Evolutionary conservation across 495 filamentous ascomycete genomes (phyloP), one percentile per base, ranked within the genome.

Genomic region (Penicillium simplicissimum): DNA sequence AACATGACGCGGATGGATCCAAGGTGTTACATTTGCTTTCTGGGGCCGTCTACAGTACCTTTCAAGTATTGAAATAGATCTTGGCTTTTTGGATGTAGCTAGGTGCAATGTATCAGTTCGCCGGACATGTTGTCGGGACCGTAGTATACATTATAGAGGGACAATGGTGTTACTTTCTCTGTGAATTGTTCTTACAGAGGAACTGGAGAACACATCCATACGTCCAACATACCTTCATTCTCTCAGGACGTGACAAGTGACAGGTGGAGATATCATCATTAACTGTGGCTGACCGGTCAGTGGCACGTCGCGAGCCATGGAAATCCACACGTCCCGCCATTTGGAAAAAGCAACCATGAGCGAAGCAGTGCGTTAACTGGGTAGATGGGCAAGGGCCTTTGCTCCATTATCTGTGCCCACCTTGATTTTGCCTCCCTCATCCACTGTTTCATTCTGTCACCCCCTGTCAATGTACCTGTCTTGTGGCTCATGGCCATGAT

Each of bases 301-400:
- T 51, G 53, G 43, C 51, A 55, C 8, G 42, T 60, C 14, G 28
- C 40, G 60, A 71, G 11, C 69, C 64, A 66, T 63, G 69, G 69
- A 61, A 63, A 8, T 48, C 31, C 48, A 28, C 47, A 52, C 34
- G 67, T 60, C 59, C 54, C 65, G 47, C 42, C 34, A 51, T 64
- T 35, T 61, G 25, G 35, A 67, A 60, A 48, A 65, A 65, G 47
- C 25, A 31, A 23, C 8, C 37, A 19, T 7, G 31, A 19, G 13
- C 67, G 21, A 69, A 71, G 67, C 56, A 68, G 11, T 31, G 15
- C 35, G 14, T 10, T n/a, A 31, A 23, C 11, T 58, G 21, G 52
- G 31, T 3, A 14, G 14, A 47, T 47, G 15, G 34, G 34, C 42
- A 56, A 53, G 51, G 49, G 23, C 37, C 47, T 36, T 33, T 28